phyloP scores from a whole-genome alignment of 2,329 filamentous ascomycete genomes.

The Xylariaceae sp. region DNA sequence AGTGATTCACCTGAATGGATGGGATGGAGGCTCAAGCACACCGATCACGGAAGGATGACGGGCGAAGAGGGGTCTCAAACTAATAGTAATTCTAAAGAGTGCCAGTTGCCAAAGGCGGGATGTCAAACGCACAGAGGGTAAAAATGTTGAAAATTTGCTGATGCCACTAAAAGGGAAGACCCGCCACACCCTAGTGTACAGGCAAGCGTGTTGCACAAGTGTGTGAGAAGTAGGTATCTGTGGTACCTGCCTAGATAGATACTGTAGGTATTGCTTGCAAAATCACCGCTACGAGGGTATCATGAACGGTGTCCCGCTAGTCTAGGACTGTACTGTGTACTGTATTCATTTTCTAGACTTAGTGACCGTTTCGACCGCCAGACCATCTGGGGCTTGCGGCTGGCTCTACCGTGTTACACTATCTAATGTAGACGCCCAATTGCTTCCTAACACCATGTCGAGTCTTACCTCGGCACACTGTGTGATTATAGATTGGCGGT shows the following conservation, averaged over 20 bases:
- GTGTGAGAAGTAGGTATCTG: background rate
- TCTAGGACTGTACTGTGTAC: no score
- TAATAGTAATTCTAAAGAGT: conserved; percentile 20
- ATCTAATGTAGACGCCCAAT: no score
- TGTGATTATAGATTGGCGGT: no score
- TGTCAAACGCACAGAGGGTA: conserved; percentile 8
- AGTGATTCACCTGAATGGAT: conserved; percentile 6
- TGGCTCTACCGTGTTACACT: no score
- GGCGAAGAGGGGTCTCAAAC: conserved; percentile 27
- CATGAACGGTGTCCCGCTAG: no score
- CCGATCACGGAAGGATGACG: conserved; percentile 30
- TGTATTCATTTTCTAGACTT: no score
- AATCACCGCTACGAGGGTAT: no score
- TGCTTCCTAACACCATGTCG: no score
- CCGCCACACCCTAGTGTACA: conserved; percentile 12
- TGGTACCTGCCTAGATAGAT: no score
- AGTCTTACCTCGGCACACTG: no score
- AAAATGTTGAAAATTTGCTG: conserved; percentile 21
- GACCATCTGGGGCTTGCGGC: no score
- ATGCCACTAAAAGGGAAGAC: conserved; percentile 20
- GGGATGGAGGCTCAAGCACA: conserved; percentile 18
- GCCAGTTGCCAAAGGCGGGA: background rate
- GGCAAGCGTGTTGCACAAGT: background rate
- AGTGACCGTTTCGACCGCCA: no score
- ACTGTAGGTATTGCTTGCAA: background rate